A percentile compares a stretch with the other conserved stretches of the same genome.
Evolutionary conservation across 208 protist genomes (phyloP).

Genomic region (Leptomonas pyrrhocoris): DNA sequence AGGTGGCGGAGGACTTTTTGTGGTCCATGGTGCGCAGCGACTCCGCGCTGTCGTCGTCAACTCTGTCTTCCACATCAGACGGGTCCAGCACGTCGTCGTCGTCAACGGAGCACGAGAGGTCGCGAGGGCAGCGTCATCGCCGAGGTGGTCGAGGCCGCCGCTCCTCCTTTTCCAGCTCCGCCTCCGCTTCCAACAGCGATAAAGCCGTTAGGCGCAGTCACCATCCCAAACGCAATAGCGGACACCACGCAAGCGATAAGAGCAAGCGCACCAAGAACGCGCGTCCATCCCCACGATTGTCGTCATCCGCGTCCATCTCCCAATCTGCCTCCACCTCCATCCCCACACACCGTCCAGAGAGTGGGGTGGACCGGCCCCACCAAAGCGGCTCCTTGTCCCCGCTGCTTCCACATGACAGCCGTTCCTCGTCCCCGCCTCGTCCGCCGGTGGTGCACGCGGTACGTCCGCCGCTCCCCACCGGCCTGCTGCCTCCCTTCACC

Average conservation of each 20-base stretch:
- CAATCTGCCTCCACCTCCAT: background rate
- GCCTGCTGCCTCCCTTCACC: conserved; percentile 5
- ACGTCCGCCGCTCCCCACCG: background rate
- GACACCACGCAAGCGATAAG: background rate
- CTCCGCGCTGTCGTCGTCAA: background rate
- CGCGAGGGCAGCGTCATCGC: background rate
- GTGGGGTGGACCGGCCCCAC: conserved; percentile 2
- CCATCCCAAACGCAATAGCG: background rate
- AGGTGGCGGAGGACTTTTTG: background rate
- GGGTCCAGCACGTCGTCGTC: background rate
- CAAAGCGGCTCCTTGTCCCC: background rate
- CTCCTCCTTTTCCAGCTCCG: background rate
- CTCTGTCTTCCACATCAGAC: background rate
- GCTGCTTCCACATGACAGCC: background rate
- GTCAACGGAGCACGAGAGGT: background rate
- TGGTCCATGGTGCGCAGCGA: background rate
- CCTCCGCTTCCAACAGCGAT: background rate
- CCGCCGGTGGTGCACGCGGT: conserved; percentile 12
- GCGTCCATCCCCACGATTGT: background rate
- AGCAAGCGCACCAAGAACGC: background rate
- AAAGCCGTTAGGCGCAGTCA: background rate
- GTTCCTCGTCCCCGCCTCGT: background rate
- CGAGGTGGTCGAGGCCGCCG: background rate
- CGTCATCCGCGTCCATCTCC: background rate
- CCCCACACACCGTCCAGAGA: background rate